Conservation (phyloP, 768 basidiomycete genomes). For the Guyanaporus albipodus region DNA sequence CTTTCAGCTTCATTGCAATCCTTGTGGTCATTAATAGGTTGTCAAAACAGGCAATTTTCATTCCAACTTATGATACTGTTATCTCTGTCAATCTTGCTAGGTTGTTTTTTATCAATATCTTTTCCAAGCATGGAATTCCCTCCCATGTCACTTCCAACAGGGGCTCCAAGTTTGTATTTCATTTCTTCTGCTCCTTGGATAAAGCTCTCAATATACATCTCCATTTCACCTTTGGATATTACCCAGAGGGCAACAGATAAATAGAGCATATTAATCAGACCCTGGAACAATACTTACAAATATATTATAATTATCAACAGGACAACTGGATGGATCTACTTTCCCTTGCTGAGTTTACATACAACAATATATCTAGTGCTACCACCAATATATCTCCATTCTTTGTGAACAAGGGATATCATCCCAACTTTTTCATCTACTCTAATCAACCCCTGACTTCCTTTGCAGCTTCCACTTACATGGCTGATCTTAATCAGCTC, state of each 20-base stretch:
- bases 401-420: neutral
- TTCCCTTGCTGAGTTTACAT: neutral
- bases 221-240: neutral
- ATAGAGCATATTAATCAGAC: neutral
- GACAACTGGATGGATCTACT: neutral
- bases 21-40: neutral
- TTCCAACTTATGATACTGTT: neutral
- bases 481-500: neutral
- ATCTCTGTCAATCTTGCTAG: neutral
- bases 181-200: neutral
- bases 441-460: neutral
- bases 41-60: neutral
- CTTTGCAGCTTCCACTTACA: neutral
- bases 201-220: neutral
- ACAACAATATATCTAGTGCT: neutral
- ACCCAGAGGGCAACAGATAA: neutral
- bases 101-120: neutral
- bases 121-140: neutral
- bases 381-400: neutral
- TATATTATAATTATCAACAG: slow-evolving; percentile 1
- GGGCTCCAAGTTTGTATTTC: neutral
- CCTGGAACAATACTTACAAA: neutral
- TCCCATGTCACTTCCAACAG: neutral
- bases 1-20: neutral
- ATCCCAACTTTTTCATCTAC: neutral